Percentiles rank a stretch among this genome's conserved stretches.
Conservation (phyloP, 75 land plant species). For the Selaginella tamariscina region DNA sequence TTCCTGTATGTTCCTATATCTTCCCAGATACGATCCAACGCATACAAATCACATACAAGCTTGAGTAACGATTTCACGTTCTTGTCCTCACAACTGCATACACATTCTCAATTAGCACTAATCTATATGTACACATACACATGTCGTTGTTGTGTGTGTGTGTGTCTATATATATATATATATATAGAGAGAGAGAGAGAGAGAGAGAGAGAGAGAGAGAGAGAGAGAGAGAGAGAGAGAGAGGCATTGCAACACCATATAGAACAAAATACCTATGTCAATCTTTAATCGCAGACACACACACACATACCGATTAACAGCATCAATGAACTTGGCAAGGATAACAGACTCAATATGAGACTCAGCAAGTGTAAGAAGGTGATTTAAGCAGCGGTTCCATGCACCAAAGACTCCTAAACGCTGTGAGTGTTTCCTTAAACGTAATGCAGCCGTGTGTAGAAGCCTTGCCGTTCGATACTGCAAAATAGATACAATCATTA, state of each 20-base stretch:
- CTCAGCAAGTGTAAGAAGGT: constrained; percentile 2
- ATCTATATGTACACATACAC: too few relatives aligned
- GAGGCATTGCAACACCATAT: constrained; percentile 1
- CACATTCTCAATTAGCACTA: too few relatives aligned
- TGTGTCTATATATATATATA: too few relatives aligned
- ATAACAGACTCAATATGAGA: constrained; percentile 11
- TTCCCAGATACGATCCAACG: constrained; percentile 9
- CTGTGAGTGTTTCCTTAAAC: constrained; percentile 1
- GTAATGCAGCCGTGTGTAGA: constrained; percentile 9
- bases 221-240: not conserved
- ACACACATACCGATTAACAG: constrained; percentile 6
- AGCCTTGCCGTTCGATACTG: constrained; percentile 12
- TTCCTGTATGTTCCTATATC: constrained; percentile 9
- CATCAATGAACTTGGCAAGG: constrained; percentile 9
- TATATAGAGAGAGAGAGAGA: too few relatives aligned
- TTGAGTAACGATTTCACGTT: not conserved
- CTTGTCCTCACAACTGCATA: not conserved
- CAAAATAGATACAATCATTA: constrained; percentile 3
- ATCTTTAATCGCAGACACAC: not conserved
- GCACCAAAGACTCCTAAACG: constrained; percentile 13
- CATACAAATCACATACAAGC: constrained; percentile 5
- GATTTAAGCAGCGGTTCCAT: constrained; percentile 9
- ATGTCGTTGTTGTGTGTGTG: too few relatives aligned
- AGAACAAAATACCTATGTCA: too few relatives aligned
- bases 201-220: not conserved